Conservation (phyloP, 768 basidiomycete genomes). For the Rhizopogon vulgaris region DNA sequence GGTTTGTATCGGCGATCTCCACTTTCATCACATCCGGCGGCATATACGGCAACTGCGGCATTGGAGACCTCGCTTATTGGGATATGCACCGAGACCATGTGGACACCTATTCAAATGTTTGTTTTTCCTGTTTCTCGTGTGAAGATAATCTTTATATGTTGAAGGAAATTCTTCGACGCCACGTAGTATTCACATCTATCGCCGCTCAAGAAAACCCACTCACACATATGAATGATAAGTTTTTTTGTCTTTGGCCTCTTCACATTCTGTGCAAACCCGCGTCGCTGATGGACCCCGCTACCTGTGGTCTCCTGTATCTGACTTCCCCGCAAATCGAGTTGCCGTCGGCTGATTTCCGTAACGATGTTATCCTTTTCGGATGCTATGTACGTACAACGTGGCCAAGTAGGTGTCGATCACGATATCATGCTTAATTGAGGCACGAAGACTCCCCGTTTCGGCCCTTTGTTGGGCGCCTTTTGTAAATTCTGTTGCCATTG, state of each 20-base stretch:
- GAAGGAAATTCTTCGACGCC: conserved; percentile 4
- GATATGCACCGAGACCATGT: conserved; percentile 2
- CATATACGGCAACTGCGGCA: conserved; percentile 7
- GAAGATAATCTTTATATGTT: conserved; percentile 13
- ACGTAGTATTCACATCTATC: conserved; percentile 31
- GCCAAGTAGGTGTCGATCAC: conserved; percentile 23
- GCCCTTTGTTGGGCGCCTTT: conserved; percentile 2
- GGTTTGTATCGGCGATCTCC: neutral
- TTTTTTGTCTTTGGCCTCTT: too few relatives aligned
- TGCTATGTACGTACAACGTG: conserved; percentile 22
- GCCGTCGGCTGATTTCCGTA: conserved; percentile 38
- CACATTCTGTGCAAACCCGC: too few relatives aligned
- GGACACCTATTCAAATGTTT: conserved; percentile 16
- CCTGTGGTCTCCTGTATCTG: neutral
- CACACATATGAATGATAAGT: conserved; percentile 27
- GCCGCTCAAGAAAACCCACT: conserved; percentile 18
- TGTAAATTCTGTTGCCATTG: neutral
- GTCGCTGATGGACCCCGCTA: too few relatives aligned
- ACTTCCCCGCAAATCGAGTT: conserved; percentile 14
- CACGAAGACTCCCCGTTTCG: conserved; percentile 8
- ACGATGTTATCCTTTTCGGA: conserved; percentile 49
- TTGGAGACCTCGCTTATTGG: conserved; percentile 2
- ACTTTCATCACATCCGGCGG: conserved; percentile 10
- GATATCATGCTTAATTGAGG: conserved; percentile 22
- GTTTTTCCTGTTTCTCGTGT: conserved; percentile 10